A percentile compares a stretch with the other conserved stretches of the same genome.
Evolutionary conservation across 371 early-diverging fungal species (phyloP).

Genomic region (Saksenaea vasiformis): DNA sequence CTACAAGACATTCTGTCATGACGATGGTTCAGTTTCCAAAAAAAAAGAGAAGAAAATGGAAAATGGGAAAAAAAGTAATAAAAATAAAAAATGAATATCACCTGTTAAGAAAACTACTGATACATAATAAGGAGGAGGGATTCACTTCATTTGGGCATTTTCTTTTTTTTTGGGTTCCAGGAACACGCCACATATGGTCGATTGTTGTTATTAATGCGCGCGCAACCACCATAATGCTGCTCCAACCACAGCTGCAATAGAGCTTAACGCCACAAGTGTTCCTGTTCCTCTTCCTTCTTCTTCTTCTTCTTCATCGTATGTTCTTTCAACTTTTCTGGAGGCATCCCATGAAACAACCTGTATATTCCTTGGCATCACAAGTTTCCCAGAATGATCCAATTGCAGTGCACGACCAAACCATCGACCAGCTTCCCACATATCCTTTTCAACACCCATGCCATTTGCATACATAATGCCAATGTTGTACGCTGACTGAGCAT

Average conservation of each 20-base stretch:
- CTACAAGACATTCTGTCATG: not conserved
- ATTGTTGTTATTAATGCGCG: not conserved
- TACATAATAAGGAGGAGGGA: not conserved
- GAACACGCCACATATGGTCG: not conserved
- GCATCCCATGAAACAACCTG: slow-evolving; percentile 13
- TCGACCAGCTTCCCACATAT: slow-evolving; percentile 14
- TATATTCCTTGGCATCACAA: slow-evolving; percentile 6
- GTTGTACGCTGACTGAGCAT: slow-evolving; percentile 16
- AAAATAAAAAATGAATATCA: not conserved
- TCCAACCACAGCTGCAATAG: not conserved
- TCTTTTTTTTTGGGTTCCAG: not conserved
- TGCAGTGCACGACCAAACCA: slow-evolving; percentile 16
- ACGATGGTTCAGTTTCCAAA: not conserved
- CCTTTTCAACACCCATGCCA: slow-evolving; percentile 14
- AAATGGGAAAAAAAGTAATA: not conserved
- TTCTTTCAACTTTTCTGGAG: not conserved
- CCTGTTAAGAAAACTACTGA: not conserved
- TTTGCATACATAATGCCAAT: slow-evolving; percentile 18
- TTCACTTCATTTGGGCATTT: not conserved
- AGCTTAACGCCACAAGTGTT: not conserved
- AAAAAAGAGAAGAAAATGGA: not conserved
- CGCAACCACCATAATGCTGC: not conserved
- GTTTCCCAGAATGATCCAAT: slow-evolving; percentile 11
- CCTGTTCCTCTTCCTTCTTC: not conserved
- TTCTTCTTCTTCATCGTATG: not conserved